These are phyloP conservation scores for Yamadazyma diddensiae DNA, from an alignment of 1,139 yeast genomes.

Conservation along the genomic window DNA sequence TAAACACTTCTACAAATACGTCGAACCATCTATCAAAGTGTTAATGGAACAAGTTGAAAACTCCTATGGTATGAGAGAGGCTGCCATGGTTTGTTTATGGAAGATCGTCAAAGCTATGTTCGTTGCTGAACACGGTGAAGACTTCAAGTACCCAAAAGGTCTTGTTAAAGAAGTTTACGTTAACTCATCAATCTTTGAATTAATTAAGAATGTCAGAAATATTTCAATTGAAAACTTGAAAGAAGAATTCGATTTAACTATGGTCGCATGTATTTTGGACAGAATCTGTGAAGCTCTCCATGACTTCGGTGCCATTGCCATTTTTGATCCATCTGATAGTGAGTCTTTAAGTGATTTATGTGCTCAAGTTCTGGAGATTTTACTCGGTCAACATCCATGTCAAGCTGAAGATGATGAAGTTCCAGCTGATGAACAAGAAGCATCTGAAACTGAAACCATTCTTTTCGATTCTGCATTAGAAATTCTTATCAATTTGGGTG, in stretches of 20 bases:
- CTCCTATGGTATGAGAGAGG: conserved; percentile 89
- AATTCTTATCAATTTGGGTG: conserved; percentile 73
- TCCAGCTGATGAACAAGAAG: conserved; percentile 61
- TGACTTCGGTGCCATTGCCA: conserved; percentile 71
- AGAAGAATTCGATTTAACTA: conserved; percentile 78
- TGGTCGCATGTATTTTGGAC: conserved; percentile 80
- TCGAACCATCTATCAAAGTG: conserved; percentile 65
- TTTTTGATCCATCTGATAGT: conserved; percentile 59
- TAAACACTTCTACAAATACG: conserved; percentile 71
- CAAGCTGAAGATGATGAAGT: conserved; percentile 59
- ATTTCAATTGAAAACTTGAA: conserved; percentile 61
- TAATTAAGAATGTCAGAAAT: conserved; percentile 65
- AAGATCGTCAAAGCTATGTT: conserved; percentile 73
- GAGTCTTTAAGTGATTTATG: conserved; percentile 64
- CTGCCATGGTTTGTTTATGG: conserved; percentile 83
- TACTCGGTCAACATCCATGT: conserved; percentile 80
- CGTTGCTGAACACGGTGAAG: conserved; percentile 50
- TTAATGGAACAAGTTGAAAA: conserved; percentile 75
- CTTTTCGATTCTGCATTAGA: conserved; percentile 84
- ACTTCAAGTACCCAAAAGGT: conserved; percentile 65
- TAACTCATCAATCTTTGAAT: conserved; percentile 53
- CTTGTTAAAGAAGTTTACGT: conserved; percentile 63
- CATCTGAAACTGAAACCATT: conserved; percentile 85
- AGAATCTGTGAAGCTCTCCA: conserved; percentile 67
- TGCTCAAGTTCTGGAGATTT: conserved; percentile 63